Evolutionary conservation across 352 stramenopile species (phyloP).

Genomic region (Pythium sp.): DNA sequence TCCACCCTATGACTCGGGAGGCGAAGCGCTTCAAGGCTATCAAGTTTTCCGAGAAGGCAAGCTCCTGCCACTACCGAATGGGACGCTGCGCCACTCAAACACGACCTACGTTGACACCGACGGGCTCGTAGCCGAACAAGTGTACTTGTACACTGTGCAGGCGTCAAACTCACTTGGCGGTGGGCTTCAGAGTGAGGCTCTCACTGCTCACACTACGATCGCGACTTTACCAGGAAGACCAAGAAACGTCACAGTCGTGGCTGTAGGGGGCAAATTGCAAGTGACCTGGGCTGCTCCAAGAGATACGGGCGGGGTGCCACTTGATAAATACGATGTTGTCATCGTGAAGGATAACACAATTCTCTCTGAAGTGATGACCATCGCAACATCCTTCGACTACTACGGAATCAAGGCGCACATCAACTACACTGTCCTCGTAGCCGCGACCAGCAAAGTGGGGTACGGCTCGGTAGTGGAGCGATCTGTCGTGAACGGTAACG

Average conservation of each 20-base stretch:
- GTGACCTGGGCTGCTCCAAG: conserved; percentile 27
- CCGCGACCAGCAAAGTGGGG: conserved; percentile 27
- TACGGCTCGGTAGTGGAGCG: conserved; percentile 7
- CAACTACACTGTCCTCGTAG: conserved; percentile 29
- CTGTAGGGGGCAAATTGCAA: conserved; percentile 30
- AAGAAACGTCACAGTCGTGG: conserved; percentile 8
- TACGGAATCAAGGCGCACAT: conserved; percentile 26
- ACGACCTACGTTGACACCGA: conserved; percentile 28
- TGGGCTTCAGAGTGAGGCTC: conserved; percentile 25
- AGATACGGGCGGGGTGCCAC: conserved; percentile 38
- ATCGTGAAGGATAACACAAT: conserved; percentile 3
- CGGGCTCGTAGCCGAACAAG: conserved; percentile 24
- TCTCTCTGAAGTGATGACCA: conserved; percentile 3
- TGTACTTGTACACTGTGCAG: conserved; percentile 44
- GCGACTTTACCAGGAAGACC: conserved; percentile 26
- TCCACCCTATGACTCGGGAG: conserved; percentile 41
- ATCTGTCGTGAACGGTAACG: conserved; percentile 25
- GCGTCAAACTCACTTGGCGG: conserved; percentile 36
- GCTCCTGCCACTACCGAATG: background rate
- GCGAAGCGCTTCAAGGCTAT: conserved; percentile 34
- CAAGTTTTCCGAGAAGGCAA: conserved; percentile 35
- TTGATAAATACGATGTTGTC: conserved; percentile 21
- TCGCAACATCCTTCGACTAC: conserved; percentile 14
- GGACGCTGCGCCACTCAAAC: conserved; percentile 4
- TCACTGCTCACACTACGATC: conserved; percentile 24